Percentiles rank a stretch among this genome's conserved stretches.
phyloP scores from a whole-genome alignment of 169 alveolate genomes.

The Miamiensis avidus region DNA sequence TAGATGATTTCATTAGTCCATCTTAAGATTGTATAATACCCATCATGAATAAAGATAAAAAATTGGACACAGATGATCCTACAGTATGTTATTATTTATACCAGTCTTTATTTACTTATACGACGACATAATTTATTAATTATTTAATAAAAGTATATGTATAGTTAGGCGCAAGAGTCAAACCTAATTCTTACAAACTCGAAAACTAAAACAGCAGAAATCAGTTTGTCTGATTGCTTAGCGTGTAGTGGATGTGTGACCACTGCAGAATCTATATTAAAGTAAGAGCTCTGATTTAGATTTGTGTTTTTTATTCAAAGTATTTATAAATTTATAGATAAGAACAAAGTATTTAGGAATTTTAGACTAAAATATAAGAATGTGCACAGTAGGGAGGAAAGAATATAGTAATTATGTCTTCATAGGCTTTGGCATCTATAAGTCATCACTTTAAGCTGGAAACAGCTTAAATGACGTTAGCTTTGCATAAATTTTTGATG shows the following conservation, averaged over 20 bases:
- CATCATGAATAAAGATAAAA: constrained; percentile 50
- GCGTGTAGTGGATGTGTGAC: constrained; percentile 95
- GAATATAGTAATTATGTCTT: not conserved
- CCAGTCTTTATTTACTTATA: constrained; percentile 3
- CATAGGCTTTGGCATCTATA: not conserved
- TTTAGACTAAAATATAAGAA: constrained; percentile 6
- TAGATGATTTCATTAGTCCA: constrained; percentile 86
- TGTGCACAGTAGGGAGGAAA: not conserved
- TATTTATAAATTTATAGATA: constrained; percentile 56
- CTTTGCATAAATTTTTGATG: constrained; percentile 14
- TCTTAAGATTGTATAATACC: constrained; percentile 89
- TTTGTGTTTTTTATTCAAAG: too few species aligned
- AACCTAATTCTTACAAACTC: constrained; percentile 48
- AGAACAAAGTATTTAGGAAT: constrained; percentile 30
- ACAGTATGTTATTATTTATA: constrained; percentile 10
- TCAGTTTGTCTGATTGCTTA: constrained; percentile 88
- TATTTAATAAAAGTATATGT: not conserved
- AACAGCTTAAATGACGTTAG: not conserved
- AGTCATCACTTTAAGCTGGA: not conserved
- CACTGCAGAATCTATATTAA: constrained; percentile 89
- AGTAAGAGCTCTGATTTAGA: too few species aligned
- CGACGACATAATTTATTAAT: constrained; percentile 15
- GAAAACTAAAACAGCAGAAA: constrained; percentile 71
- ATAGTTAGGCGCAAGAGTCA: constrained; percentile 30
- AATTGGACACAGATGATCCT: constrained; percentile 8